phyloP scores from a whole-genome alignment of 2,329 filamentous ascomycete species.

The Aspergillus proliferans region DNA sequence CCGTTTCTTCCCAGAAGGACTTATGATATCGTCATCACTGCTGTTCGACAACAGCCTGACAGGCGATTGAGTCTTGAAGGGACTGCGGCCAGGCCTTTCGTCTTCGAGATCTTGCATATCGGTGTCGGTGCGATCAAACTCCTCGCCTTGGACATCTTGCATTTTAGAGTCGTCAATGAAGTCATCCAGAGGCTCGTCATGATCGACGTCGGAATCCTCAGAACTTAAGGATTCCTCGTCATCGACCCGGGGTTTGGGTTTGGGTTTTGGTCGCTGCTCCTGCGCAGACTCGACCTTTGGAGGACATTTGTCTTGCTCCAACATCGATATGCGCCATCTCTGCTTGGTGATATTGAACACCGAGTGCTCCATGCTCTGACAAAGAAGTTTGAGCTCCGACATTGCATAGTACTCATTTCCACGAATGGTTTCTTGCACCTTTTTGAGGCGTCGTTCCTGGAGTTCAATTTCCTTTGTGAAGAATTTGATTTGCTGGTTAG shows the following conservation, averaged over 20 bases:
- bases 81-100: neutral
- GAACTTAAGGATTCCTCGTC: conserved; percentile 33
- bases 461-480: conserved; percentile 40
- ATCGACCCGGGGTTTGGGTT: conserved; percentile 1
- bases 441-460: conserved; percentile 50
- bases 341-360: conserved; percentile 51
- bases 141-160: neutral
- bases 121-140: neutral
- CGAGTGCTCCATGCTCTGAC: conserved; percentile 56
- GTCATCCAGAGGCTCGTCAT: conserved; percentile 16
- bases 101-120: neutral
- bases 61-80: neutral
- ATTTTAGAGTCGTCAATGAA: conserved; percentile 24
- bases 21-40: conserved; percentile 17
- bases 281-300: conserved; percentile 16
- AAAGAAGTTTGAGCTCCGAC: conserved; percentile 51
- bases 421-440: conserved; percentile 49
- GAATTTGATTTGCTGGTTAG: conserved; percentile 38
- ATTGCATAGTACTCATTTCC: conserved; percentile 47
- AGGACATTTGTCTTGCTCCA: conserved; percentile 30
- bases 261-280: conserved; percentile 3
- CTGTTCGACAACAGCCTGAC: conserved; percentile 12
- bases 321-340: conserved; percentile 41
- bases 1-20: conserved; percentile 13
- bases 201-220: conserved; percentile 14